Evolutionary conservation across 768 basidiomycete genomes (phyloP).

Genomic region (Leucocoprinus sp.): DNA sequence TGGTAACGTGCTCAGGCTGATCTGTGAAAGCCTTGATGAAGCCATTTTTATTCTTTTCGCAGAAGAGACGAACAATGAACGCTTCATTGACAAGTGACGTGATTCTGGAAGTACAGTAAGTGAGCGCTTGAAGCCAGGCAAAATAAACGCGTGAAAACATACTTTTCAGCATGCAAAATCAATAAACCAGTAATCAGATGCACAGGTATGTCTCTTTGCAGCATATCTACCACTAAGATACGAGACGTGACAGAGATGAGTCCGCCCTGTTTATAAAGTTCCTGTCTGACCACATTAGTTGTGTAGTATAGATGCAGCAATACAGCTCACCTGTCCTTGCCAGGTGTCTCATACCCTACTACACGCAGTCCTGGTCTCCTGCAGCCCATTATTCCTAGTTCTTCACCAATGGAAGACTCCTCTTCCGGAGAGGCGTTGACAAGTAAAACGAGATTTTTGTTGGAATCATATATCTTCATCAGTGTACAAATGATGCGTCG

Average conservation of each 20-base stretch:
- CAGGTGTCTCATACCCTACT: conserved; percentile 73
- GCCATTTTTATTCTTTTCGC: conserved; percentile 82
- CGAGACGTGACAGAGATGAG: conserved; percentile 88
- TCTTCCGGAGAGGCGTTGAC: conserved; percentile 83
- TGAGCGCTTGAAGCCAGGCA: conserved; percentile 13
- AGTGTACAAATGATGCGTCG: conserved; percentile 77
- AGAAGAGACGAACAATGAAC: conserved; percentile 86
- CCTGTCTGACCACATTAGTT: conserved; percentile 43
- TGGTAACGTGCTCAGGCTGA: conserved; percentile 91
- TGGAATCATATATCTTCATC: conserved; percentile 87
- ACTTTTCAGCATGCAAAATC: conserved; percentile 89
- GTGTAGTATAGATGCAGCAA: neutral
- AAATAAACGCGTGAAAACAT: conserved; percentile 12
- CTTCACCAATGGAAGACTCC: conserved; percentile 86
- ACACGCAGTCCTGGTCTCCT: conserved; percentile 77
- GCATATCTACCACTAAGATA: conserved; percentile 92
- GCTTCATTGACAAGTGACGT: conserved; percentile 81
- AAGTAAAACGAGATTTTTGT: conserved; percentile 75
- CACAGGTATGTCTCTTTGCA: conserved; percentile 78
- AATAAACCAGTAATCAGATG: conserved; percentile 85
- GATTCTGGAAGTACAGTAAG: conserved; percentile 40
- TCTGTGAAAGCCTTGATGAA: conserved; percentile 98
- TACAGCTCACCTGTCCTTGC: conserved; percentile 63
- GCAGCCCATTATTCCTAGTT: conserved; percentile 88
- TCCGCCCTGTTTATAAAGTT: conserved; percentile 81